Evolutionary conservation across 2,329 filamentous ascomycete species (phyloP), one percentile per base, ranked within the genome.

Genomic region (Aspergillus persii): DNA sequence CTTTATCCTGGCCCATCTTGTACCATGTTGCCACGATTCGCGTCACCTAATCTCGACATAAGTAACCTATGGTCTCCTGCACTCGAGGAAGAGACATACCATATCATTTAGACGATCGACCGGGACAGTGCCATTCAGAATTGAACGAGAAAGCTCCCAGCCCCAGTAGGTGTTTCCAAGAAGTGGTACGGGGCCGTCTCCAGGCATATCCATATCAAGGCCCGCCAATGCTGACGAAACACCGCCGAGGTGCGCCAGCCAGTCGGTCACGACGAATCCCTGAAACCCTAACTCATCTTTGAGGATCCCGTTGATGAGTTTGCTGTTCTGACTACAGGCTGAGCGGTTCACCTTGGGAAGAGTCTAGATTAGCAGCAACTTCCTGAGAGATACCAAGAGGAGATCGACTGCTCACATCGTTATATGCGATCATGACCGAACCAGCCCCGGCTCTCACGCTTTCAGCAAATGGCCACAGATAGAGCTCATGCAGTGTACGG

Each of bases 211-310:
- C 86, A 90, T 88, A 63, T 90, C 88, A 2, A 90, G 76, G 0
- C 88, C 88, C 23, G 83, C 81, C 48, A 89, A 74, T 0, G 86
- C 84, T 30, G 84, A 86, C 1, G 79, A 80, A 0, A 88, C 81
- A 1, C 85, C 85, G 0, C 81, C 81, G 56, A 86, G 80, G 57
- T 89, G 86, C 0, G 84, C 85, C 29, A 83, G 73, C 87, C 89
- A 91, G 71, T 92, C 89, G 0, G 85, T 87, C 78, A 90, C 86
- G 27, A 90, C 84, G 65, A 77, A 87, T 68, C 89, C 89, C 65
- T 90, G 87, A 65, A 91, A 91, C 0, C 87, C 87, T 52, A 91
- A 79, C 73, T 92, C 89, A 50, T 89, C 87, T 66, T 92, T 92
- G 8, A 91, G 77, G 3, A 92, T 78, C 0, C 85, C 86, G 63